Base-by-base conservation (phyloP, 1,139 yeast genomes). In the Candida dubliniensis region DNA sequence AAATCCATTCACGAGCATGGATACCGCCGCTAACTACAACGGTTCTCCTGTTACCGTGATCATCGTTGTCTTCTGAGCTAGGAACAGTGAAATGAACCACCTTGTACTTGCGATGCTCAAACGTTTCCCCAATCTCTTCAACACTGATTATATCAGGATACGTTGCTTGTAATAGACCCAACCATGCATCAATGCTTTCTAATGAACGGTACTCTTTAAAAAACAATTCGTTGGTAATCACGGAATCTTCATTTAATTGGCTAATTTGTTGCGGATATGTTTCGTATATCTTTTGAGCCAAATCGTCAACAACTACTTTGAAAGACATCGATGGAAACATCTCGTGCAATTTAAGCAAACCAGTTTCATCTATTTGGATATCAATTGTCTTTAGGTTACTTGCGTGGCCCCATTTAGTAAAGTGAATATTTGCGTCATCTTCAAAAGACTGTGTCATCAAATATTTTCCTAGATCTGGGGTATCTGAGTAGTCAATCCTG, bases 1-100 rank as follows among this genome's bases (percentile, higher is more conserved):
- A 79, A 14, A 89, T 77, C 97, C 97, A 90, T 64, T 90, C 97
- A 40, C 97, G 75, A 0, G 96, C 95, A 63, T 90, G 96, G 2
- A 85, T 76, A 1, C 96, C 96, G 15, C 93, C 91, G 0, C 93
- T 81, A 11, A 90, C 71, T 1, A 89, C 86, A 40, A 90, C 76
- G 0, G 95, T 86, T 58, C 81, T 83, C 56, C 79, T 76, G 14
- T 73, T 69, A 15, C 57, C 53, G 40, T 81, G 83, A 30, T 74
- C 71, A 31, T 61, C 54, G n/a, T 68, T 73, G 10, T 63, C 63
- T n/a, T 38, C 35, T 2, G 14, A 30, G 25, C 33, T 13, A 31
- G 77, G 77, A 2, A 77, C 74, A 2, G 81, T 69, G 29, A 88
- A 61, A 56, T 87, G 87, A 29, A 88, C 66, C 0, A 87, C 87